Evolutionary conservation across 495 filamentous ascomycete species (phyloP), one percentile per base, ranked within the genome.

Genomic region (Neurospora intermedia): DNA sequence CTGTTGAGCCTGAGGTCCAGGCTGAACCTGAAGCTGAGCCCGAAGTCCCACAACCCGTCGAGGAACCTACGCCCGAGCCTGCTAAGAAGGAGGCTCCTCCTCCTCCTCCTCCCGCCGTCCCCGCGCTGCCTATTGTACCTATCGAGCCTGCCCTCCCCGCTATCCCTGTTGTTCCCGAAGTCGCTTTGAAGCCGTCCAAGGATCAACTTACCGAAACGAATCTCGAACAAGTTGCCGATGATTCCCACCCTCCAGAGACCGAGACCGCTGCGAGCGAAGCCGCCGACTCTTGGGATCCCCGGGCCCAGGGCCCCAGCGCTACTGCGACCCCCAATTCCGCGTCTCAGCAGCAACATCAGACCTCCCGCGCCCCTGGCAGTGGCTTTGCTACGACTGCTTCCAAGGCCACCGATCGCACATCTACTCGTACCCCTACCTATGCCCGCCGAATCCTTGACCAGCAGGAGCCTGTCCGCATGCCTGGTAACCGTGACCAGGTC

Each of bases 381-480:
- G 91, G 91, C 70, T 96, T 88, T 78, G 92, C 90, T 23, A 85
- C 92, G 8, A 90, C 88, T 62, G 92, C 93, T 13, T 84, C 90
- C 76, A 96, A 95, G 82, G 92, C 94, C 23, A 89, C 91, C 81
- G 86, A 80, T 73, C 82, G 83, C 45, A 75, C 85, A 40, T 75
- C 86, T 62, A 81, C 82, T 54, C 90, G 94, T 62, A 90, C 90
- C 39, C 87, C 93, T 41, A 92, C 90, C 76, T 92, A 90, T 78
- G 90, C 94, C 79, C 90, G 94, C 39, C 90, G 93, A 74, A 87
- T 97, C 54, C 86, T 96, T 77, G 94, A 98, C 75, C 96, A 99
- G 78, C 94, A 95, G 78, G 96, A 99, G 81, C 93, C 94, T 20
- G 96, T 99, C 43, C 92, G 97, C 70, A 98, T 99, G 96, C 96